Conservation (phyloP, 2,329 filamentous ascomycete species). For the Nannizziopsis arthrosporioides region DNA sequence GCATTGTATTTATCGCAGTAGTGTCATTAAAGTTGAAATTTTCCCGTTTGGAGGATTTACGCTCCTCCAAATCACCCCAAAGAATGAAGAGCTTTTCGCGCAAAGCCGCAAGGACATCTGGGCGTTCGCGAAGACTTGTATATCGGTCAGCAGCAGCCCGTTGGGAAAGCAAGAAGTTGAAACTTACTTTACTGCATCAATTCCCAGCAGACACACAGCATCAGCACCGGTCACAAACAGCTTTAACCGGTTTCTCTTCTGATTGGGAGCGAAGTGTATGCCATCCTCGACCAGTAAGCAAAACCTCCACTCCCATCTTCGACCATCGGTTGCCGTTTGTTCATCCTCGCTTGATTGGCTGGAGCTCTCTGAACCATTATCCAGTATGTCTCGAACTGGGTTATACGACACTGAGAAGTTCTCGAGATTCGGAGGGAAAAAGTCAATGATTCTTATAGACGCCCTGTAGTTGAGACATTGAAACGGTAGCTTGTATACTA, state of each 20-base stretch:
- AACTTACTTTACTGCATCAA: slow-evolving; percentile 46
- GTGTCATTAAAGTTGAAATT: slow-evolving; percentile 14
- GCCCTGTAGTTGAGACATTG: slow-evolving; percentile 59
- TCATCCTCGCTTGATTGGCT: slow-evolving; percentile 15
- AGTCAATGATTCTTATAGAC: slow-evolving; percentile 69
- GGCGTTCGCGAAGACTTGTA: slow-evolving; percentile 46
- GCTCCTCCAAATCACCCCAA: slow-evolving; percentile 78
- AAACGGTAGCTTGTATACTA: slow-evolving; percentile 53
- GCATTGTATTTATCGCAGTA: slow-evolving; percentile 40
- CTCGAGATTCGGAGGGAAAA: slow-evolving; percentile 55
- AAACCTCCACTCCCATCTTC: slow-evolving; percentile 73
- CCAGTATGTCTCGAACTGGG: slow-evolving; percentile 42
- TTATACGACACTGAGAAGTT: slow-evolving; percentile 53
- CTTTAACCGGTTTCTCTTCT: slow-evolving; percentile 46
- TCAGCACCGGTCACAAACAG: slow-evolving; percentile 53
- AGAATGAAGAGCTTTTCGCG: slow-evolving; percentile 62
- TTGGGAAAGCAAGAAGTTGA: slow-evolving; percentile 5
- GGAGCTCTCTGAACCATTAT: slow-evolving; percentile 23
- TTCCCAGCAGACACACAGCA: slow-evolving; percentile 45
- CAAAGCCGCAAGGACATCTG: slow-evolving; percentile 41
- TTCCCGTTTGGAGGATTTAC: slow-evolving; percentile 37
- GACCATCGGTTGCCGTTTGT: slow-evolving; percentile 7
- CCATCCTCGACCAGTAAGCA: slow-evolving; percentile 64
- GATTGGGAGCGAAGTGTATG: slow-evolving; percentile 18
- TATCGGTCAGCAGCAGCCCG: slow-evolving; percentile 8